Conservation (phyloP, 495 filamentous ascomycete genomes). For the Podospora appendiculata region DNA sequence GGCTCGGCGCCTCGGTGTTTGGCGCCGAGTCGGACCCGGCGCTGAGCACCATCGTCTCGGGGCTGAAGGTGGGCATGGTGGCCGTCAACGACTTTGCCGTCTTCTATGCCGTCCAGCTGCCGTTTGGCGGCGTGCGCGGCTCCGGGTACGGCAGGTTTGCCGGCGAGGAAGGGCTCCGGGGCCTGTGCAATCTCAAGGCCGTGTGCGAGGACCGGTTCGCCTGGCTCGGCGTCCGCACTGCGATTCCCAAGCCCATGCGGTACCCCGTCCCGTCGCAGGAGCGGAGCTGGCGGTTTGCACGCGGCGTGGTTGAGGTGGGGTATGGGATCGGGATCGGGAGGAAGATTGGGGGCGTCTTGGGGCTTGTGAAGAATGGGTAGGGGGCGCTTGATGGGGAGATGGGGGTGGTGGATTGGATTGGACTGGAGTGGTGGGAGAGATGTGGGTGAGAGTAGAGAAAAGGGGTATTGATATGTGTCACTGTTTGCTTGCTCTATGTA, state of each 20-base stretch:
- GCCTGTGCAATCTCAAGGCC: constrained; percentile 77
- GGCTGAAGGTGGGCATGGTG: constrained; percentile 80
- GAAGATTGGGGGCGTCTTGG: constrained; percentile 32
- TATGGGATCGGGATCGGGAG: constrained; percentile 34
- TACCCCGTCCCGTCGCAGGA: constrained; percentile 63
- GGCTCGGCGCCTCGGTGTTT: constrained; percentile 78
- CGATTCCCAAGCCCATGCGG: constrained; percentile 68
- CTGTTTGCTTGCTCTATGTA: too few species aligned
- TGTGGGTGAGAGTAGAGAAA: too few species aligned
- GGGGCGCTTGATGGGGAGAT: too few species aligned
- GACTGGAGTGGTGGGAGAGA: too few species aligned
- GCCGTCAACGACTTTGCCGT: constrained; percentile 89
- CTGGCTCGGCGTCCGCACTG: constrained; percentile 55
- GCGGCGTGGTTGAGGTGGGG: constrained; percentile 46
- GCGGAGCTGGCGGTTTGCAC: constrained; percentile 49
- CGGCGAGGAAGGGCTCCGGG: constrained; percentile 78
- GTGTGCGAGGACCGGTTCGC: constrained; percentile 69
- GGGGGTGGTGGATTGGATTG: too few species aligned
- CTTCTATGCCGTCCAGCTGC: constrained; percentile 86
- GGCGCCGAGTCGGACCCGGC: constrained; percentile 45
- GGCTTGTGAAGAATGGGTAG: constrained; percentile 31
- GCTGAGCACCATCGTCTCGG: constrained; percentile 45
- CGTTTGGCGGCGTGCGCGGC: constrained; percentile 81
- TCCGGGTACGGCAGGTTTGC: constrained; percentile 93
- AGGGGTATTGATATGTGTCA: too few species aligned